These are phyloP conservation scores for Lycium barbarum DNA, from an alignment of 257 asterid genomes.

Conservation along the genomic window DNA sequence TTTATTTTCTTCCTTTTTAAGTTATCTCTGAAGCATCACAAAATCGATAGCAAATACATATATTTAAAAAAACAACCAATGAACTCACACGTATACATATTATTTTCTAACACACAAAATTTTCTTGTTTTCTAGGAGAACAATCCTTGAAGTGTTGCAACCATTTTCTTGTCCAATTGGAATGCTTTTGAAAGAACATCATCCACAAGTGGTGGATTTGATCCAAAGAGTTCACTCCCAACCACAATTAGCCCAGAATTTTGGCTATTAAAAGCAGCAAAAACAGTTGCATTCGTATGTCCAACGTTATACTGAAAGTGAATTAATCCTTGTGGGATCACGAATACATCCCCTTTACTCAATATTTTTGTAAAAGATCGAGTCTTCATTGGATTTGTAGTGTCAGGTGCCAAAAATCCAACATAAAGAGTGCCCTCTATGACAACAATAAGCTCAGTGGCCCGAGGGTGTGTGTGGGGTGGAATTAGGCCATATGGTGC, in stretches of 20 bases:
- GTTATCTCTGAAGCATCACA: background rate
- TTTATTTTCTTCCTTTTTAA: background rate
- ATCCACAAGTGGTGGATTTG: background rate
- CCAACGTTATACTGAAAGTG: constrained; percentile 16
- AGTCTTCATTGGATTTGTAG: background rate
- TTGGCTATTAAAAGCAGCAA: background rate
- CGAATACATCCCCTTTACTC: background rate
- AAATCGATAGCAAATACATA: background rate
- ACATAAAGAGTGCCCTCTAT: background rate
- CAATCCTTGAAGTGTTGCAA: background rate
- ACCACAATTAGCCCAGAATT: background rate
- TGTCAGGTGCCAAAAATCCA: constrained; percentile 1
- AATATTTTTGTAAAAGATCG: background rate
- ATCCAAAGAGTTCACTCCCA: background rate
- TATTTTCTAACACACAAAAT: background rate
- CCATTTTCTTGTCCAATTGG: background rate
- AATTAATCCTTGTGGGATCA: background rate
- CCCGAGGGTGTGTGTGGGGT: constrained; percentile 11
- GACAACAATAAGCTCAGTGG: background rate
- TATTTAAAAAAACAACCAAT: background rate
- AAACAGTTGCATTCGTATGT: background rate
- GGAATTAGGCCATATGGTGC: background rate
- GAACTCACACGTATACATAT: background rate
- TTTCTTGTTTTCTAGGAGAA: background rate
- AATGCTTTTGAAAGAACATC: constrained; percentile 23